Percentiles rank a stretch among this genome's conserved stretches.
Conservation (phyloP, 139 green algal genomes). For the Gonium pectorale region DNA sequence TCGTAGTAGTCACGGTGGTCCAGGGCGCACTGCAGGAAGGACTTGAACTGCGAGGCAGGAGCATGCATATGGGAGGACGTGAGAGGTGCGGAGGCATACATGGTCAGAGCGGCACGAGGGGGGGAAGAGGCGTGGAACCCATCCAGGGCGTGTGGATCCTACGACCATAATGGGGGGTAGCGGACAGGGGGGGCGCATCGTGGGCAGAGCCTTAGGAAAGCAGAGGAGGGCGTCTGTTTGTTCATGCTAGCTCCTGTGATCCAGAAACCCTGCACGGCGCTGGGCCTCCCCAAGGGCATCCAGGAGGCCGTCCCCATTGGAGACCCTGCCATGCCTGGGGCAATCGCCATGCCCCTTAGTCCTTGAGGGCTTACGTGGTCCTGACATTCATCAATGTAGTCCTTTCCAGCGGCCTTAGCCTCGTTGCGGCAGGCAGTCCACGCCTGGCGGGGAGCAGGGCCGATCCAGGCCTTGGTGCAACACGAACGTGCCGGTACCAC, state of each 20-base stretch:
- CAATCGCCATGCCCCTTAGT: neutral
- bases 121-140: neutral
- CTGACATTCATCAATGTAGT: constrained; percentile 54
- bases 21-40: constrained; percentile 52
- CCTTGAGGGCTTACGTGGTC: constrained; percentile 25
- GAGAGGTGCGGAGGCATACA: neutral
- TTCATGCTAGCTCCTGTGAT: no score
- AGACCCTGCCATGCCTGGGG: no score
- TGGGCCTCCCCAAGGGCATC: no score
- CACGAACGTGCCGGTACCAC: neutral
- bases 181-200: neutral
- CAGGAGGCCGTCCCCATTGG: no score
- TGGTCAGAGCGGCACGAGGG: neutral
- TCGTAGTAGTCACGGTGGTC: constrained; percentile 51
- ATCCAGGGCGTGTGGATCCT: neutral
- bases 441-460: constrained; percentile 1
- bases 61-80: neutral
- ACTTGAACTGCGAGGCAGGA: constrained; percentile 46
- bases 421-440: constrained; percentile 37
- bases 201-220: no score
- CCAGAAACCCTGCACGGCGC: no score
- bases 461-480: neutral
- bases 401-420: constrained; percentile 40
- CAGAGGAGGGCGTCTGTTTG: no score
- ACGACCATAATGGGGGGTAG: neutral